These are phyloP conservation scores for Pelargonium nanum DNA, from an alignment of 345 rosid genomes.

Conservation along the genomic window DNA sequence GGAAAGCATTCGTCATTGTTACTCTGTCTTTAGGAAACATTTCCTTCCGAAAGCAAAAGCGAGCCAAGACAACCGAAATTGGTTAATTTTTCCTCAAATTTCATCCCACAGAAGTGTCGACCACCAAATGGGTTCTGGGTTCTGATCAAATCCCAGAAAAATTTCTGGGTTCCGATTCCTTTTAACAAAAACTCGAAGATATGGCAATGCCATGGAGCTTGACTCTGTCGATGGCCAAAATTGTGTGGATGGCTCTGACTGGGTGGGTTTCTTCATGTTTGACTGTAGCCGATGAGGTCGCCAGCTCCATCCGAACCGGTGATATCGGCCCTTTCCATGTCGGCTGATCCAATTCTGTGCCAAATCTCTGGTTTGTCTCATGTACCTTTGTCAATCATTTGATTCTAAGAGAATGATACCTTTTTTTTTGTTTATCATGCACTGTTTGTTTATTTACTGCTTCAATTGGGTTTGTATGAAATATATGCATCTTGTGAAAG, in stretches of 20 bases:
- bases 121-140: not conserved
- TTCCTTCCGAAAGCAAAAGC: no score
- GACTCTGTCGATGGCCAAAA: constrained; percentile 48
- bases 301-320: constrained; percentile 59
- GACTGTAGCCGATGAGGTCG: constrained; percentile 78
- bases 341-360: constrained; percentile 26
- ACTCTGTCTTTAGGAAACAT: no score
- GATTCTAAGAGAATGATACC: not conserved
- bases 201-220: constrained; percentile 61
- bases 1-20: no score
- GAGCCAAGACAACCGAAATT: no score
- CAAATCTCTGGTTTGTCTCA: constrained; percentile 17
- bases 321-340: constrained; percentile 83
- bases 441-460: not conserved
- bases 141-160: not conserved
- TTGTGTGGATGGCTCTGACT: constrained; percentile 54
- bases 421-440: not conserved
- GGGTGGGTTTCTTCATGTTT: constrained; percentile 83
- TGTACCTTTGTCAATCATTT: not conserved
- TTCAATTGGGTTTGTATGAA: no score
- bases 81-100: not conserved
- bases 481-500: not conserved
- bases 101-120: not conserved
- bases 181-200: not conserved
- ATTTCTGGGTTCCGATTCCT: not conserved